Evolutionary conservation across 1,139 yeast species (phyloP).

Genomic region (Hanseniaspora gamundiae): DNA sequence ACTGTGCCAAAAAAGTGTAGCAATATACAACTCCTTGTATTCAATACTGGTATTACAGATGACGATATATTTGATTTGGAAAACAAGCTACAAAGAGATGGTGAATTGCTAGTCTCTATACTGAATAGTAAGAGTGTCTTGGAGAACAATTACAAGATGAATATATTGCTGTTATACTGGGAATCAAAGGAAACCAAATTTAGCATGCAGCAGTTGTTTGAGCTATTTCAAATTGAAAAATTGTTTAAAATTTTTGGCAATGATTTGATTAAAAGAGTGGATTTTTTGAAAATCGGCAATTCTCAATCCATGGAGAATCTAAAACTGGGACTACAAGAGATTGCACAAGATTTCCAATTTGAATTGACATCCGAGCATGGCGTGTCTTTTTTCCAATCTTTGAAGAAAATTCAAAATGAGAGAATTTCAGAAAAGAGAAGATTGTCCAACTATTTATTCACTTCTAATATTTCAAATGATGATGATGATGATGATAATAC

Average conservation of each 20-base stretch:
- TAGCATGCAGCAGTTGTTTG: constrained; percentile 12
- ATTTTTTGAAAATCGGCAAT: constrained; percentile 18
- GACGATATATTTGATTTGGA: constrained; percentile 23
- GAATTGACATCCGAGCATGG: constrained; percentile 9
- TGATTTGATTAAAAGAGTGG: constrained; percentile 16
- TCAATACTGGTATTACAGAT: constrained; percentile 28
- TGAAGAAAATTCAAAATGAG: not conserved
- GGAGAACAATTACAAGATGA: constrained; percentile 24
- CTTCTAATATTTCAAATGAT: not conserved
- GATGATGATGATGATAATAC: not conserved
- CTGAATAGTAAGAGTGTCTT: constrained; percentile 22
- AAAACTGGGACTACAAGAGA: constrained; percentile 14
- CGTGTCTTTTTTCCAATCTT: not conserved
- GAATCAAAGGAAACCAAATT: constrained; percentile 24
- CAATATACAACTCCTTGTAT: constrained; percentile 24
- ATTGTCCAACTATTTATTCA: not conserved
- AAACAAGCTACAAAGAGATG: constrained; percentile 24
- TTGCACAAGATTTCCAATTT: constrained; percentile 15
- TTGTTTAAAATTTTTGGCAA: constrained; percentile 17
- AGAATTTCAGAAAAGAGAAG: not conserved
- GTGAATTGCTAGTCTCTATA: constrained; percentile 23
- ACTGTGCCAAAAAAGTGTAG: constrained; percentile 8
- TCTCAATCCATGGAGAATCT: constrained; percentile 17
- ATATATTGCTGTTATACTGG: constrained; percentile 27
- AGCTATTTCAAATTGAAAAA: constrained; percentile 16